These are phyloP conservation scores for Wickerhamomyces ciferrii DNA, from an alignment of 805 yeast species.

Conservation along the genomic window DNA sequence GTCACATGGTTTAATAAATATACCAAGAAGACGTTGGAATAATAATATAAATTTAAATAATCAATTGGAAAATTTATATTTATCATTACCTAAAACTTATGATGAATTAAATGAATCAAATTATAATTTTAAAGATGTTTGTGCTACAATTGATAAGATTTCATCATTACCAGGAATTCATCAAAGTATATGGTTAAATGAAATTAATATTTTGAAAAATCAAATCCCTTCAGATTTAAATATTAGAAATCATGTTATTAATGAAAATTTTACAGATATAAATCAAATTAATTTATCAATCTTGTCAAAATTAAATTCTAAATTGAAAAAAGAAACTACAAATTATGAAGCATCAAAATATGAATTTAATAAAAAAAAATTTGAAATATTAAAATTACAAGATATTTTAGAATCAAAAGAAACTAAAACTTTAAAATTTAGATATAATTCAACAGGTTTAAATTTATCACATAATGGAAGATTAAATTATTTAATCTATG, in stretches of 20 bases:
- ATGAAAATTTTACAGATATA: slow-evolving; percentile 16
- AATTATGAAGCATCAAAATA: slow-evolving; percentile 49
- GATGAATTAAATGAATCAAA: slow-evolving; percentile 62
- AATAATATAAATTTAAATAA: slow-evolving; percentile 29
- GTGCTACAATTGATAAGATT: slow-evolving; percentile 51
- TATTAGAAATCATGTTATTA: slow-evolving; percentile 18
- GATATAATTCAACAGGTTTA: slow-evolving; percentile 21
- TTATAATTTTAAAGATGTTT: slow-evolving; percentile 56
- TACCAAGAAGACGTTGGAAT: slow-evolving; percentile 47
- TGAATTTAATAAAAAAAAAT: slow-evolving; percentile 47
- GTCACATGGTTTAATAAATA: slow-evolving; percentile 72
- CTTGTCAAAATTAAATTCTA: slow-evolving; percentile 45
- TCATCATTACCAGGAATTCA: slow-evolving; percentile 19
- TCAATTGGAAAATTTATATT: slow-evolving; percentile 36
- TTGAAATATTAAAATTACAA: slow-evolving; percentile 46
- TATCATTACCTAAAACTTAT: slow-evolving; percentile 49
- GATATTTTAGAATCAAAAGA: slow-evolving; percentile 45
- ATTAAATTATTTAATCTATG: slow-evolving; percentile 33
- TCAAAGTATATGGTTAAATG: slow-evolving; percentile 12
- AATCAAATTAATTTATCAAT: slow-evolving; percentile 29
- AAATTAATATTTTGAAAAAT: slow-evolving; percentile 7
- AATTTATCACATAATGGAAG: slow-evolving; percentile 32
- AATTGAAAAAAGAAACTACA: slow-evolving; percentile 46
- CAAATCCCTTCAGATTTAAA: slow-evolving; percentile 15
- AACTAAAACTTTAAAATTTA: slow-evolving; percentile 24